phyloP scores from a whole-genome alignment of 352 stramenopile species.

The Elongisporangium senticosum region DNA sequence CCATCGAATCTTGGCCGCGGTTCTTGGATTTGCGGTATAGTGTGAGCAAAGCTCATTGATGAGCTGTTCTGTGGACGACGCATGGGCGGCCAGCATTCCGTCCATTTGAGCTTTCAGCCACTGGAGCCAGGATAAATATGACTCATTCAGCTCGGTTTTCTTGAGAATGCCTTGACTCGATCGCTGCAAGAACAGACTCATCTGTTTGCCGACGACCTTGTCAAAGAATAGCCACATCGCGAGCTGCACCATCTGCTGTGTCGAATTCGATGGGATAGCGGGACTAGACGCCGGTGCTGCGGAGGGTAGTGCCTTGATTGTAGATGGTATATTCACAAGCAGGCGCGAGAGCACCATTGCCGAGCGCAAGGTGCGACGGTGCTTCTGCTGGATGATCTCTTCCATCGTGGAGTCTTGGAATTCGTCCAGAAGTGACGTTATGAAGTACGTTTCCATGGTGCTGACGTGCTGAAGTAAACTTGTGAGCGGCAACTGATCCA shows the following conservation, averaged over 20 bases:
- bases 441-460: not conserved
- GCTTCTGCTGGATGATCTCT: not conserved
- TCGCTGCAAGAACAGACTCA: conserved; percentile 2
- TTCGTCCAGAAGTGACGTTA: not conserved
- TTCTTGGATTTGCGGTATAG: too few species aligned
- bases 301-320: not conserved
- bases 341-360: too few species aligned
- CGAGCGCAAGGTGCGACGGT: too few species aligned
- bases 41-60: too few species aligned
- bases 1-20: too few species aligned
- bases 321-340: too few species aligned
- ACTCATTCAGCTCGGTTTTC: not conserved
- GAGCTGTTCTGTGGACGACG: not conserved
- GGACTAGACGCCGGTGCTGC: too few species aligned
- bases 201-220: not conserved
- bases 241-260: not conserved
- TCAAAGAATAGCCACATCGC: not conserved
- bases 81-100: not conserved
- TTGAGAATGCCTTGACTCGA: not conserved
- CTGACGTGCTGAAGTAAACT: not conserved
- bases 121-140: conserved; percentile 1
- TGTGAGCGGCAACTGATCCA: not conserved
- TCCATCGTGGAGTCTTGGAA: not conserved
- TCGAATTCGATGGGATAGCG: not conserved
- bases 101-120: conserved; percentile 4